Evolutionary conservation across 2,329 filamentous ascomycete species (phyloP).

Genomic region (Cercospora brassicicola): DNA sequence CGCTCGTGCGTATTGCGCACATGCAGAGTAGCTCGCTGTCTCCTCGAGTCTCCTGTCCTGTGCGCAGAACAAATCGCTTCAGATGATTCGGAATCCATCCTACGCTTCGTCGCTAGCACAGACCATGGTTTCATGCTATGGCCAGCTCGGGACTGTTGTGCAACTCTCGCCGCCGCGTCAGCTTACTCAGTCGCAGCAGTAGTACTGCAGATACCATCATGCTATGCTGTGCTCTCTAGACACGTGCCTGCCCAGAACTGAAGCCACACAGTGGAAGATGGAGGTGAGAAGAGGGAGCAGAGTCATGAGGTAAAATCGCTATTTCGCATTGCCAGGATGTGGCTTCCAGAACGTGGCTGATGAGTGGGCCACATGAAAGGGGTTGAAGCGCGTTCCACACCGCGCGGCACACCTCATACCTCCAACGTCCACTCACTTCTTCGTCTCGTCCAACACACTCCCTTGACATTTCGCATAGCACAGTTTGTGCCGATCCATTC

Average conservation of each 20-base stretch:
- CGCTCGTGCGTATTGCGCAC: neutral
- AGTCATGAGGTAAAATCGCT: conserved; percentile 2
- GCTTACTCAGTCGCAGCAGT: neutral
- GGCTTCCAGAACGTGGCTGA: conserved; percentile 4
- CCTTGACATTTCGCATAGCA: conserved; percentile 2
- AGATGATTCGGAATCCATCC: neutral
- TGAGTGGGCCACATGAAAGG: neutral
- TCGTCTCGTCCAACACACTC: neutral
- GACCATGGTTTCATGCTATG: neutral
- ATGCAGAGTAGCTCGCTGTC: neutral
- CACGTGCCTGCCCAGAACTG: neutral
- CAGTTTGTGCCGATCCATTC: conserved; percentile 18
- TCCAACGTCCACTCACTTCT: neutral
- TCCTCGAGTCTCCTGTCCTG: neutral
- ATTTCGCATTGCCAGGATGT: neutral
- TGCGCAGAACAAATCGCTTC: neutral
- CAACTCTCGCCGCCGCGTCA: neutral
- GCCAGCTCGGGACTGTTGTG: neutral
- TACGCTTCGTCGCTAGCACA: neutral
- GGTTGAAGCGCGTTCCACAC: conserved; percentile 3
- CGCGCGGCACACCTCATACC: conserved; percentile 10
- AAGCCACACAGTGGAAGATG: neutral
- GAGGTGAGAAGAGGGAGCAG: neutral
- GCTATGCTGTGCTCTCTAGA: neutral
- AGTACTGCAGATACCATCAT: neutral